Base-by-base conservation (phyloP, 192 early-diverging fungal species). In the Coemansia sp. region DNA sequence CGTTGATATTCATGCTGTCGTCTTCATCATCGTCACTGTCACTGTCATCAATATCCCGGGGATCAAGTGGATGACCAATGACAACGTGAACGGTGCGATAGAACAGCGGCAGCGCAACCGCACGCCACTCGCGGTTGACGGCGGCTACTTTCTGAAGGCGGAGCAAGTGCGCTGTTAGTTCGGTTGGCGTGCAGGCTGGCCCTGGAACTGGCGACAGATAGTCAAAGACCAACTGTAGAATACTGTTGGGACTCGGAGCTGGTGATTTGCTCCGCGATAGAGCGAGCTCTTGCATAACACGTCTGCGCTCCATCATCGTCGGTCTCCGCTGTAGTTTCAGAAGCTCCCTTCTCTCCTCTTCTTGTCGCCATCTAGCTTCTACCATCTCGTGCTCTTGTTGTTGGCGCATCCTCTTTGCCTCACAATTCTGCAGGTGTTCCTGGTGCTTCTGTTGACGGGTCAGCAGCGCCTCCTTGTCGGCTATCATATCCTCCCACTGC, bases 61-160 rank as follows among this genome's bases (percentile, higher is more conserved):
- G 43, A 35, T 16, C 47, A 23, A 23, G 47, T 3, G 19, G 6
- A 7, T 17, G 13, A 17, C 43, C 32, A 23, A 55, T 64, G 3
- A 52, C 17, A 0, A 75, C 40, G 3, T 55, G 0, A 1, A 44
- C 42, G 1, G 64, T 69, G 28, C 64, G 57, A 63, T 57, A 62
- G 6, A 66, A n/a, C 37, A 42, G 38, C n/a, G 67, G 63, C 1
- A 66, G 21, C 1, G 67, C 8, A 13, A 42, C 33, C 0, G 32
- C 58, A 1, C 73, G 63, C 73, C 73, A 75, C 33, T 39, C 17
- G 3, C 39, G 39, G 39, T 49, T 57, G 0, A 75, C 68, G 0
- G 50, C 39, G 0, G 72, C 52, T 6, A 53, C 50, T 53, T 2
- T 23, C 50, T 26, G 23, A 30, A 53, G 50, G 26, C 23, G 2